Evolutionary conservation across 2,329 filamentous ascomycete species (phyloP).

Genomic region (Coniochaeta pulveracea): DNA sequence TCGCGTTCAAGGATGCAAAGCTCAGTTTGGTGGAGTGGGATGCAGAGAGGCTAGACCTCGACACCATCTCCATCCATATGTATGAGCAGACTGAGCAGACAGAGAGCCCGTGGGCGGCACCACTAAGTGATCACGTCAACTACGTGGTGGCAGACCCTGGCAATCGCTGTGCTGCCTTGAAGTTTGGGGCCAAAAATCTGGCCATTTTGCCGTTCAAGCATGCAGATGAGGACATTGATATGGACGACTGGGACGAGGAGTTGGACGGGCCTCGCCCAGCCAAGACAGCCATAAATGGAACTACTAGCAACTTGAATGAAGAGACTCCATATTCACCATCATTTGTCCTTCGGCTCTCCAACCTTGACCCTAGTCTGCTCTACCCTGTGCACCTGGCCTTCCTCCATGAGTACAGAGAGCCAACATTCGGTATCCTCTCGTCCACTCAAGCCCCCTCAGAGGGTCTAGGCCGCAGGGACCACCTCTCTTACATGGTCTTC

Average conservation of each 20-base stretch:
- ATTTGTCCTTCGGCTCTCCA: slow-evolving; percentile 83
- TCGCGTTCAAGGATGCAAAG: slow-evolving; percentile 85
- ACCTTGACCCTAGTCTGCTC: slow-evolving; percentile 76
- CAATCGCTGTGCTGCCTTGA: slow-evolving; percentile 86
- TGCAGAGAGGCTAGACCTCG: slow-evolving; percentile 63
- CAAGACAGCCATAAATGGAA: slow-evolving; percentile 32
- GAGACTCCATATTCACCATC: slow-evolving; percentile 76
- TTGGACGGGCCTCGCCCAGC: slow-evolving; percentile 56
- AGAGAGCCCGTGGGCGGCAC: slow-evolving; percentile 69
- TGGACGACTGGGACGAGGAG: slow-evolving; percentile 83
- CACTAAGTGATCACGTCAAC: slow-evolving; percentile 65
- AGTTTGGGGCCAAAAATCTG: slow-evolving; percentile 79
- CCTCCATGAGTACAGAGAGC: slow-evolving; percentile 92
- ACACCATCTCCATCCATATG: slow-evolving; percentile 91
- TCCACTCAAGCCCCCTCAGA: slow-evolving; percentile 63
- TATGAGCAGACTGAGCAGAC: slow-evolving; percentile 91
- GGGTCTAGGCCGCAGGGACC: slow-evolving; percentile 73
- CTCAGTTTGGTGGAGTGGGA: slow-evolving; percentile 93
- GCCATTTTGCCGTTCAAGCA: slow-evolving; percentile 92
- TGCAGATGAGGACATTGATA: slow-evolving; percentile 74
- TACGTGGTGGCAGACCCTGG: slow-evolving; percentile 81
- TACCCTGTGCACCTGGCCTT: slow-evolving; percentile 89
- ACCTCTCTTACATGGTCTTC: slow-evolving; percentile 85
- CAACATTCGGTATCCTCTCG: slow-evolving; percentile 89
- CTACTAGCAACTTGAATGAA: slow-evolving; percentile 33